Base-by-base conservation (phyloP, 163 green algal species). In the Scenedesmus sp. region DNA sequence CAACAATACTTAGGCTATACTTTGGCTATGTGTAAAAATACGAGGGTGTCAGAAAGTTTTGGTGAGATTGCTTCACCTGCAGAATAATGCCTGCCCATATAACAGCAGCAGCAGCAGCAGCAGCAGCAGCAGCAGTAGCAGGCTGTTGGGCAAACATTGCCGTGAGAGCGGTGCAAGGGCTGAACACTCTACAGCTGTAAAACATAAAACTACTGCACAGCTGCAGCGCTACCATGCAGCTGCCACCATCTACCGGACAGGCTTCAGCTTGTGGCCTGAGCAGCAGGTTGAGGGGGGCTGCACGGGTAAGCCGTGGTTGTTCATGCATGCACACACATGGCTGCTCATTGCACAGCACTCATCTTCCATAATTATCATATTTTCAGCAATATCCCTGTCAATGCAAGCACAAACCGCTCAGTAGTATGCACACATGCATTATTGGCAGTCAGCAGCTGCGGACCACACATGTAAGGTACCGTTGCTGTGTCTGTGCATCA, bases 81-180 rank as follows among this genome's bases (percentile, higher is more conserved):
- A n/a, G n/a, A n/a, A 24, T 72, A 72, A 16, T 72, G 59, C 59
- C 24, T 26, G 18, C 53, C 15, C 46, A 53, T 30, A 68, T 12
- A 68, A 3, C 65, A 76, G 20, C 22, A 35, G 30, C 65, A 40
- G 30, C 2, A 40, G 30, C 65, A 76, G 65, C 30, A 76, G 65
- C 65, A 76, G 59, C 30, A 76, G 30, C 65, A 76, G 65, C 30
- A 76, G 65, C 65, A 76, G 65, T 76, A 76, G 65, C 65, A 76
- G 30, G 65, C 65, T 76, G 30, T 20, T 7, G 4, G 30, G 30
- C 30, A 20, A 76, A 16, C 30, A 22, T 40, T 18, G 30, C 30
- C 30, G 16, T 9, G 65, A 40, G 65, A 37, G 65, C 30, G 4
- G n/a, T n/a, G n/a, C n/a, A 76, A 7, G 65, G 65, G 0, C 9